These are phyloP conservation scores for Fraxinus quadrangulata DNA, from an alignment of 257 asterid species.

Conservation along the genomic window DNA sequence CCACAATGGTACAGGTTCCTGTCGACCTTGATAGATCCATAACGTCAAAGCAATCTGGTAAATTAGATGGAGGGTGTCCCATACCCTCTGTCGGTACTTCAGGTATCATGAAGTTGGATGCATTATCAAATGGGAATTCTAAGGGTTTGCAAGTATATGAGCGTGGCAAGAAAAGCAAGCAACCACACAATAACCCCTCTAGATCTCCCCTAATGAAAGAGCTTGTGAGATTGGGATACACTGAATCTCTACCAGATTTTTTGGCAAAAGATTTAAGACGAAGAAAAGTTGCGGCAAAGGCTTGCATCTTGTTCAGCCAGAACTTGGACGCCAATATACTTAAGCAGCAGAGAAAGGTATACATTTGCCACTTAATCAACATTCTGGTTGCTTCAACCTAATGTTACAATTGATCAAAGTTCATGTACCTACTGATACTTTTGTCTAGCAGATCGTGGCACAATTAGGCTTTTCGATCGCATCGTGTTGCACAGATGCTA, in stretches of 20 bases:
- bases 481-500: conserved; percentile 66
- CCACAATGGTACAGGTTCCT: conserved; percentile 22
- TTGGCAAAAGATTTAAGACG: conserved; percentile 60
- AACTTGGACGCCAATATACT: conserved; percentile 52
- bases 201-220: conserved; percentile 65
- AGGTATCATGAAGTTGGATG: conserved; percentile 29
- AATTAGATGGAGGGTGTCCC: conserved; percentile 27
- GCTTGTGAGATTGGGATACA: conserved; percentile 63
- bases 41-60: conserved; percentile 29
- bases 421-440: conserved; percentile 24
- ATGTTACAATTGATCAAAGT: conserved; percentile 1
- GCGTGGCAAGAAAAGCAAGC: conserved; percentile 34
- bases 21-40: conserved; percentile 29
- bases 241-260: conserved; percentile 53
- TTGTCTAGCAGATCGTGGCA: conserved; percentile 50
- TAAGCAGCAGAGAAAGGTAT: conserved; percentile 68
- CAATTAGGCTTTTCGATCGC: conserved; percentile 59
- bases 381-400: conserved; percentile 9
- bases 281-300: conserved; percentile 37
- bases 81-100: conserved; percentile 27
- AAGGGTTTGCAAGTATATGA: conserved; percentile 31
- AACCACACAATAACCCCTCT: conserved; percentile 27
- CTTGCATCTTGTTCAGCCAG: conserved; percentile 72
- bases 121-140: conserved; percentile 27
- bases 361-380: conserved; percentile 5